Conservation (phyloP, 1,139 yeast genomes). For the Scheffersomyces parashehatae region DNA sequence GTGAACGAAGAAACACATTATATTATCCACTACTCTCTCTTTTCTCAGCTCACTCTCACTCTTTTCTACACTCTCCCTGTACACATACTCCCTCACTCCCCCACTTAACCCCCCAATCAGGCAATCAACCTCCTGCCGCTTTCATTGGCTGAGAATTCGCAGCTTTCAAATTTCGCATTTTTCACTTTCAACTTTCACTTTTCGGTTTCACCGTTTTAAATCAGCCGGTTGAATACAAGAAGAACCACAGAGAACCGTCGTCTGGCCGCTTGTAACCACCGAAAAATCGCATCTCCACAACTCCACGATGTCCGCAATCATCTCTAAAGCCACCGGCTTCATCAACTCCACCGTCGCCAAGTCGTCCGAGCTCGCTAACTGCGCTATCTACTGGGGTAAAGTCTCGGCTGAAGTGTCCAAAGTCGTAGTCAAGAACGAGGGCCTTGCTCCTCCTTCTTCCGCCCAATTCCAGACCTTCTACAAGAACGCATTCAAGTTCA, state of each 20-base stretch:
- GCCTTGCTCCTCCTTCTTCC: constrained; percentile 84
- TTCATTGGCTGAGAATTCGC: constrained; percentile 15
- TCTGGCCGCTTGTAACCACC: too few species aligned
- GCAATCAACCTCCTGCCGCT: constrained; percentile 17
- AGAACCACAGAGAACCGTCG: too few species aligned
- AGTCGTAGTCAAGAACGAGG: constrained; percentile 88
- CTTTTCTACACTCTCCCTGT: too few species aligned
- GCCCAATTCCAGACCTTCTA: constrained; percentile 80
- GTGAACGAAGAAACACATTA: too few species aligned
- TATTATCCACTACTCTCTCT: too few species aligned
- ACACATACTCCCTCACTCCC: too few species aligned
- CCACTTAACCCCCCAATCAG: too few species aligned
- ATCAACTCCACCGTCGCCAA: constrained; percentile 38
- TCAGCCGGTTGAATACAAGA: too few species aligned
- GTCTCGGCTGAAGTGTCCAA: constrained; percentile 87
- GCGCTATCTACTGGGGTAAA: constrained; percentile 82
- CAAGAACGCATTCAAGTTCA: constrained; percentile 44
- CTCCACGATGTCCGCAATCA: constrained; percentile 46
- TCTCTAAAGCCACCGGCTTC: constrained; percentile 48
- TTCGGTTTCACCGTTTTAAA: too few species aligned
- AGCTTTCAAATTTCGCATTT: neutral
- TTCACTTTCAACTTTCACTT: neutral
- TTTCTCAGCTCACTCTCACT: too few species aligned
- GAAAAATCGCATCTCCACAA: neutral
- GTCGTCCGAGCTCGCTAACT: constrained; percentile 44